Conservation (phyloP, 148 eudicot species). For the Cornus florida region DNA sequence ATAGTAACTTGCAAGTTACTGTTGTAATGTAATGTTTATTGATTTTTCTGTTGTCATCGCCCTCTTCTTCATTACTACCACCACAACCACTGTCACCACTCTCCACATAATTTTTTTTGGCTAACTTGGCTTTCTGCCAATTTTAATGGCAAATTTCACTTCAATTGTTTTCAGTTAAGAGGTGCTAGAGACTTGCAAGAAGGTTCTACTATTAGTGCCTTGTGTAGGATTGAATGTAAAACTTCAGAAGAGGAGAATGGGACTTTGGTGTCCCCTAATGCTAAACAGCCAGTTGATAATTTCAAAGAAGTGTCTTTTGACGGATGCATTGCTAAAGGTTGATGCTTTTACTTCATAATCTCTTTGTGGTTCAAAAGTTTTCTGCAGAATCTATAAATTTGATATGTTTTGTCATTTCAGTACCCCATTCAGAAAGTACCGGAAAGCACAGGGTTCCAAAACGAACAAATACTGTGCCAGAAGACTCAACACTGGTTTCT, state of each 20-base stretch:
- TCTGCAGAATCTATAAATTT: slow-evolving; percentile 2
- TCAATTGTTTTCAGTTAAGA: slow-evolving; percentile 21
- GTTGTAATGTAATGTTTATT: not conserved
- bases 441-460: slow-evolving; percentile 37
- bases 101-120: not conserved
- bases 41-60: not conserved
- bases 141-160: not conserved
- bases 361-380: slow-evolving; percentile 6
- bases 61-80: not conserved
- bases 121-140: not conserved
- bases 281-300: slow-evolving; percentile 19
- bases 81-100: not conserved
- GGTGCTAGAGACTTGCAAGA: slow-evolving; percentile 28
- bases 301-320: not conserved
- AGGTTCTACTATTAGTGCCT: slow-evolving; percentile 19
- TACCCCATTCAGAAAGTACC: slow-evolving; percentile 18
- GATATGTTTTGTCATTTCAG: slow-evolving; percentile 12
- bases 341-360: not conserved
- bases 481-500: slow-evolving; percentile 7
- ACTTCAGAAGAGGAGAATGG: slow-evolving; percentile 25
- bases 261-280: slow-evolving; percentile 4
- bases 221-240: slow-evolving; percentile 14
- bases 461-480: slow-evolving; percentile 22
- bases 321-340: not conserved
- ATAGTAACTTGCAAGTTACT: not conserved